Evolutionary conservation across 176 grass and related monocot species (phyloP), one percentile per base, ranked within the genome.

Genomic region (Musa troglodytarum): DNA sequence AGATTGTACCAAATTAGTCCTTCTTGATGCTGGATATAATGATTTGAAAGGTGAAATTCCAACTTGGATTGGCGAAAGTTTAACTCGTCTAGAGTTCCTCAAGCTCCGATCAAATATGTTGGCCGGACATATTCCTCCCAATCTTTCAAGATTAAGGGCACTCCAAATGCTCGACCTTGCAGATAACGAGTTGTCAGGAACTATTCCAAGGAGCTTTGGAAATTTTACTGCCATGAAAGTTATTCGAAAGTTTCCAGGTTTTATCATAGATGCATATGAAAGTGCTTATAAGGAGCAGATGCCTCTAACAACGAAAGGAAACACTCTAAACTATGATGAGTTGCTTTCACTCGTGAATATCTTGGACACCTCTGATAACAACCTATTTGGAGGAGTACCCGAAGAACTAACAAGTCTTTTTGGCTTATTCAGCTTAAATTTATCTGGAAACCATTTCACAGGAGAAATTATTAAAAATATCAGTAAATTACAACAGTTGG

Each of bases 81-180:
- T 78, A 25, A 0, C 16, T 2, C 3, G 50, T 2, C 49, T 82
- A n/a, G 12, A 12, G 54, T 25, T 55, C 58, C 10, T 82, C 2
- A 2, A 3, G 6, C 54, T 86, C 7, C 55, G 69, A 49, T 82
- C 69, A 16, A 86, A 82, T 63, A 74, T 59, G 21, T 76, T 87
- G 11, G 54, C 43, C 49, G 80, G 85, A 9, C 22, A 65, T 19
- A 80, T 87, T 79, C 72, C 55, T 63, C n/a, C 52, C 3, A n/a
- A 81, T 13, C 43, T 86, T 63, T 69, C 62, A 51, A 58, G 2
- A 54, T 75, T 86, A 50, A 6, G 21, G 3, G 1, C 1, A 25
- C 72, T 82, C 9, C 80, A 58, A 50, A 0, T 69, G 1, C 26
- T 82, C 1, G 52, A 82, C 9, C 25, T 82, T 11, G 63, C 63